Conservation (phyloP, 306 rosid genomes). For the Argentina anserina region DNA sequence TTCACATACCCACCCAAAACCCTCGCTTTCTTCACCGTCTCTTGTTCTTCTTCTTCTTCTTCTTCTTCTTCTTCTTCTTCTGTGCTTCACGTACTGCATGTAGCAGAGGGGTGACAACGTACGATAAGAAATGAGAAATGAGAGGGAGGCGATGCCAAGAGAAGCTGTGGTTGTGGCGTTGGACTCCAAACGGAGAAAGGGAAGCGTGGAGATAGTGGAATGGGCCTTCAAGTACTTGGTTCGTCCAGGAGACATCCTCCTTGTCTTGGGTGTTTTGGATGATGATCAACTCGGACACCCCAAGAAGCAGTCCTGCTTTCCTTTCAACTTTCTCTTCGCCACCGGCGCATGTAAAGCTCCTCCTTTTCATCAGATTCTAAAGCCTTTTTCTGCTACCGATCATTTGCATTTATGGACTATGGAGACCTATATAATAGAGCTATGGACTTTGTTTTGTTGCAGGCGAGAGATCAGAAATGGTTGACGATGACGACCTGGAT, state of each 20-base stretch:
- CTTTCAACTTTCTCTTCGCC: slow-evolving; percentile 3
- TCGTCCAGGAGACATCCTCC: slow-evolving; percentile 19
- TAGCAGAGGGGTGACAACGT: background rate
- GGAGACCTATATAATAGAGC: too few species aligned
- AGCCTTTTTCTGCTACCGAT: background rate
- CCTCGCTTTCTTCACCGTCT: background rate
- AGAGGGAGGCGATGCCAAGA: background rate
- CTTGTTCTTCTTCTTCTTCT: background rate
- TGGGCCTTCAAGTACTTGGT: slow-evolving; percentile 24
- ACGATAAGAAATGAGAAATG: background rate
- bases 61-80: background rate
- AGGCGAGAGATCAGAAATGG: slow-evolving; percentile 18
- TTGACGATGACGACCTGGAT: slow-evolving; percentile 10
- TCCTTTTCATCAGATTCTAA: background rate
- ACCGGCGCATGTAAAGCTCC: background rate
- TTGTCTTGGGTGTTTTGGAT: slow-evolving; percentile 22
- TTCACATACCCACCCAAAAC: background rate
- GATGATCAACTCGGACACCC: background rate
- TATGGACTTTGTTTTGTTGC: background rate
- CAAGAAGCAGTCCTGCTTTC: slow-evolving; percentile 27
- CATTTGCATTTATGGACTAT: too few species aligned
- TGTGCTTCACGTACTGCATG: background rate
- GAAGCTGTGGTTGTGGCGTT: slow-evolving; percentile 22
- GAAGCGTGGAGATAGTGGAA: slow-evolving; percentile 13
- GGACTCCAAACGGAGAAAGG: slow-evolving; percentile 13